Evolutionary conservation across 331 rosid genomes (phyloP).

Genomic region (Saraca asoca): DNA sequence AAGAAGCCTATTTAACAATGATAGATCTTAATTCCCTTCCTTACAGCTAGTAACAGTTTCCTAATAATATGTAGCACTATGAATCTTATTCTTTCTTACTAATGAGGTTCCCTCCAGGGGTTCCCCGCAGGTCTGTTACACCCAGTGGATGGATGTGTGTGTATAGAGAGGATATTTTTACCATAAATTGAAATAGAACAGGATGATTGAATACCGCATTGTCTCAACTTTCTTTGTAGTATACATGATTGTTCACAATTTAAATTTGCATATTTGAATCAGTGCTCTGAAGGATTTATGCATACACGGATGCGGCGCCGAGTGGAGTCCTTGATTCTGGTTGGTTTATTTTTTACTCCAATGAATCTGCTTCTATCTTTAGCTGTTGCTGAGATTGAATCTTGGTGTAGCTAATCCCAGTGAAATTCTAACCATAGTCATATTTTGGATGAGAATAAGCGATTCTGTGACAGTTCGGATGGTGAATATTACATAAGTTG

Average conservation of each 20-base stretch:
- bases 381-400: constrained; percentile 11
- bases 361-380: neutral
- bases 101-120: too few relatives aligned
- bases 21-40: too few relatives aligned
- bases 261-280: constrained; percentile 30
- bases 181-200: constrained; percentile 4
- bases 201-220: neutral
- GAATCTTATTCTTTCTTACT: too few relatives aligned
- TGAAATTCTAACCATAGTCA: neutral
- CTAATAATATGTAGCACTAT: too few relatives aligned
- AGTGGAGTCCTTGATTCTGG: constrained; percentile 93
- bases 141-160: too few relatives aligned
- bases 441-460: neutral
- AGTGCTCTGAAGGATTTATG: constrained; percentile 99
- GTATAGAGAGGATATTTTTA: neutral
- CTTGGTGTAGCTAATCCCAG: neutral
- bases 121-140: too few relatives aligned
- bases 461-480: neutral
- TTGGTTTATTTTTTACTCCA: constrained; percentile 39
- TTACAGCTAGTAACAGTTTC: too few relatives aligned
- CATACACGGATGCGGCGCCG: constrained; percentile 98
- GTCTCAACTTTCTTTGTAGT: neutral
- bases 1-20: too few relatives aligned
- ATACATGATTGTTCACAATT: constrained; percentile 24
- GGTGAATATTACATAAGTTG: neutral